These are phyloP conservation scores for Spinellus fusiger DNA, from an alignment of 192 early-diverging fungal genomes.

Conservation along the genomic window DNA sequence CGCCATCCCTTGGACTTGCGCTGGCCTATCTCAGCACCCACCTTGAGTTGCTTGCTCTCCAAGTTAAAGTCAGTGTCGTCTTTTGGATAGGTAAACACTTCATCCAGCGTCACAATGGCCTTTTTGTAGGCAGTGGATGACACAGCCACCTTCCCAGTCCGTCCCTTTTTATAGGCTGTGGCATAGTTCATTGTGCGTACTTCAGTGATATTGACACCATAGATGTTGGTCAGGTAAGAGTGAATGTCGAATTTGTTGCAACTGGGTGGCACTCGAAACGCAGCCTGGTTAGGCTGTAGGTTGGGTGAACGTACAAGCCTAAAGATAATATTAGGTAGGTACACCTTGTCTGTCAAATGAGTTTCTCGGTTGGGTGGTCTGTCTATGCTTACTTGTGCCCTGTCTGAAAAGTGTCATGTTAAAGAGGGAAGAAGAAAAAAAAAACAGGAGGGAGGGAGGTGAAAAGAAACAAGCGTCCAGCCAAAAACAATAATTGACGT, in stretches of 20 bases:
- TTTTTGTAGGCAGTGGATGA: slow-evolving; percentile 46
- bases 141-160: slow-evolving; percentile 29
- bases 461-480: too few relatives aligned
- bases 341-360: slow-evolving; percentile 70
- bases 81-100: slow-evolving; percentile 43
- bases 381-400: slow-evolving; percentile 24
- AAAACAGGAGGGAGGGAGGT: background rate
- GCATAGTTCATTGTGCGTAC: slow-evolving; percentile 89
- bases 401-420: slow-evolving; percentile 20
- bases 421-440: background rate
- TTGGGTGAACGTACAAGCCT: slow-evolving; percentile 70
- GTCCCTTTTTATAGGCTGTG: slow-evolving; percentile 40
- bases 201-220: slow-evolving; percentile 74
- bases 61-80: slow-evolving; percentile 34
- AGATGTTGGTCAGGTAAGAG: slow-evolving; percentile 78
- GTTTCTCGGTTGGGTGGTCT: too few relatives aligned
- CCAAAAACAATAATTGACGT: too few relatives aligned
- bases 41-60: slow-evolving; percentile 35
- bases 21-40: slow-evolving; percentile 34
- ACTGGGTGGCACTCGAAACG: slow-evolving; percentile 83
- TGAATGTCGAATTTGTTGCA: slow-evolving; percentile 94
- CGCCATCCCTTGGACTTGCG: slow-evolving; percentile 53
- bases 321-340: slow-evolving; percentile 84
- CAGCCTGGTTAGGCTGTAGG: slow-evolving; percentile 79
- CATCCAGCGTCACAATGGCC: slow-evolving; percentile 51